A percentile compares a stretch with the other conserved stretches of the same genome.
phyloP scores from a whole-genome alignment of 108 stramenopile species.

The Cyclotella cryptica region DNA sequence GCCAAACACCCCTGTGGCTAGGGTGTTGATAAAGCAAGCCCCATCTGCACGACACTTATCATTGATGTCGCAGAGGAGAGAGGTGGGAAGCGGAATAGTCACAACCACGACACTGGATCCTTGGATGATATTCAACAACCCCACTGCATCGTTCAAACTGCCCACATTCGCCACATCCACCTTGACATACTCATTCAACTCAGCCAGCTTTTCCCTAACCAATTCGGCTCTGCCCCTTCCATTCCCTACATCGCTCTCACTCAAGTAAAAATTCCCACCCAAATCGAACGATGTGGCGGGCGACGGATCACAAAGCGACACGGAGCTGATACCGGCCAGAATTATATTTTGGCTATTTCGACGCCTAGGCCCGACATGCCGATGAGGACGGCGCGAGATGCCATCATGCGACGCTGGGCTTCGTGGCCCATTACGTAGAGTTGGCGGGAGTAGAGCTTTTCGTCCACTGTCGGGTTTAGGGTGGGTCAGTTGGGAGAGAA shows the following conservation, averaged over 20 bases:
- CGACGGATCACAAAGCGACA: constrained; percentile 77
- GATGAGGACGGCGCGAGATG: constrained; percentile 87
- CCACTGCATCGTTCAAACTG: constrained; percentile 57
- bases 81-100: constrained; percentile 77
- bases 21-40: constrained; percentile 82
- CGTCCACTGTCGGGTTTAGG: constrained; percentile 73
- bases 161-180: constrained; percentile 71
- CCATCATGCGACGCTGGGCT: constrained; percentile 96
- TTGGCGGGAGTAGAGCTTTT: constrained; percentile 97
- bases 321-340: constrained; percentile 87
- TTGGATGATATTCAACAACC: constrained; percentile 59
- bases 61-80: constrained; percentile 68
- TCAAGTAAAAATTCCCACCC: constrained; percentile 89
- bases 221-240: constrained; percentile 61
- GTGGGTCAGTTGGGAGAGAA: neutral
- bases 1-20: constrained; percentile 88
- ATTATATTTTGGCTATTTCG: constrained; percentile 96
- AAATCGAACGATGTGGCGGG: constrained; percentile 76
- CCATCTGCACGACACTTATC: constrained; percentile 71
- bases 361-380: constrained; percentile 94
- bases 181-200: constrained; percentile 87
- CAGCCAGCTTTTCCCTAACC: constrained; percentile 68
- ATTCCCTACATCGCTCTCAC: constrained; percentile 42
- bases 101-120: constrained; percentile 65
- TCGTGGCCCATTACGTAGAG: constrained; percentile 99